Evolutionary conservation across 495 filamentous ascomycete species (phyloP), one percentile per base, ranked within the genome.

Genomic region (Penicillium pancosmium): DNA sequence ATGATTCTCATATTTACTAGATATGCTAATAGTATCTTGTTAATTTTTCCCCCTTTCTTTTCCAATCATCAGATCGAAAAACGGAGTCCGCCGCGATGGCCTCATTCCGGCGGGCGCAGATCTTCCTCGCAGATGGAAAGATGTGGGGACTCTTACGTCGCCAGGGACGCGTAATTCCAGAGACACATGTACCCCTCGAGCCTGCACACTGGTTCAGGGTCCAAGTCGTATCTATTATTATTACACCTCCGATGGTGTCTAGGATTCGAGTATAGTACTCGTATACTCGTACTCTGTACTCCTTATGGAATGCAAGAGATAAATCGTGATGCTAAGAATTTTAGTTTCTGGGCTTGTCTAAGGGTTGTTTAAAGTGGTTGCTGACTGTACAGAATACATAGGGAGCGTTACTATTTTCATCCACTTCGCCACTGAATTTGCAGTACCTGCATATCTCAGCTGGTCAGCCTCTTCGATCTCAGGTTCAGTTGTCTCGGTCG

Each of bases 41-140:
- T 44, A 44, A n/a, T 44, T 18, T 44, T 19, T 44, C 16, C n/a
- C 41, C 16, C 41, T 44, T 44, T 44, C 9, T 18, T 19, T 44
- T 18, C 7, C 9, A 6, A 16, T 19, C 16, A 44, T 44, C 16
- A 44, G 8, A 19, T 44, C 41, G 16, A 19, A 44, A 44, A 44
- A 44, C 41, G 41, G 41, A 44, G 41, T 44, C 41, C 41, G n/a
- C 41, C 41, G 41, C n/a, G 41, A 44, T 21, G 41, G 41, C 15
- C n/a, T 19, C 15, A 16, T 44, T 19, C 41, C n/a, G 41, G 41
- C 8, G 41, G 16, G 41, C n/a, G 41, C 41, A 16, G 41, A 44
- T 44, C 41, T 44, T 44, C 41, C 16, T 16, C 41, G 41, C 40
- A 43, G 40, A 44, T 44, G 41, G 41, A 44, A 44, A 44, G 41